Base-by-base conservation (phyloP, 805 yeast genomes). In the Teunomyces gatunensis region DNA sequence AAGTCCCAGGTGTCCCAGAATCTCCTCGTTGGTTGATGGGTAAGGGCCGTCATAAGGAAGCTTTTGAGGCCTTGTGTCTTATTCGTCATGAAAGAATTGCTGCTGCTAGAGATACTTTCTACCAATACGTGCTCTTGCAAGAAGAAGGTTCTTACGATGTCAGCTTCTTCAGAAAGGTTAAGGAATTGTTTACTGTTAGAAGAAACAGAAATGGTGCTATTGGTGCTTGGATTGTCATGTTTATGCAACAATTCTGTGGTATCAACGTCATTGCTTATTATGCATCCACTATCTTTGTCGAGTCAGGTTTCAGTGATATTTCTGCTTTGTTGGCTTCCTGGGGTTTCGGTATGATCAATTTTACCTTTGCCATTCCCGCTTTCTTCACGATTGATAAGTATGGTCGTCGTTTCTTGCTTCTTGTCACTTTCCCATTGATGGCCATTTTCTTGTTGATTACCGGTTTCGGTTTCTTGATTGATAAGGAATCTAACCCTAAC, bases 161-260 rank as follows among this genome's bases (percentile, higher is more conserved):
- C 45, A 73, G 81, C 18, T 74, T 76, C 48, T 61, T 59, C 55
- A 68, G 62, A 54, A 78, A 82, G 58, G 44, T 80, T 41, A 68
- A 66, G 46, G 87, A 84, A 61, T 69, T 87, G 73, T 73, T 88
- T 61, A 76, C 84, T 1, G 75, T 86, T 41, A 79, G 94, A 65
- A 81, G 96, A 73, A 87, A 87, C 65, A 80, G 96, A 68, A 85
- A 89, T 61, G 95, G 94, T 46, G 81, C 88, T 6, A 56, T 85
- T 49, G 96, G 88, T 48, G 82, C 95, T 3, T 85, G 85, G 79
- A 77, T 88, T 54, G 89, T 84, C 51, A 89, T 89, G 82, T 86
- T 88, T 60, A 85, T 85, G 89, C 96, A 89, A 71, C 96, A 89
- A 64, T 86, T 88, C 70, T 89, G 96, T 68, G 96, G 96, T 56